Percentiles rank a stretch among this genome's conserved stretches.
Evolutionary conservation across 129 eudicot genomes (phyloP).

Genomic region (Flaveria brownii): DNA sequence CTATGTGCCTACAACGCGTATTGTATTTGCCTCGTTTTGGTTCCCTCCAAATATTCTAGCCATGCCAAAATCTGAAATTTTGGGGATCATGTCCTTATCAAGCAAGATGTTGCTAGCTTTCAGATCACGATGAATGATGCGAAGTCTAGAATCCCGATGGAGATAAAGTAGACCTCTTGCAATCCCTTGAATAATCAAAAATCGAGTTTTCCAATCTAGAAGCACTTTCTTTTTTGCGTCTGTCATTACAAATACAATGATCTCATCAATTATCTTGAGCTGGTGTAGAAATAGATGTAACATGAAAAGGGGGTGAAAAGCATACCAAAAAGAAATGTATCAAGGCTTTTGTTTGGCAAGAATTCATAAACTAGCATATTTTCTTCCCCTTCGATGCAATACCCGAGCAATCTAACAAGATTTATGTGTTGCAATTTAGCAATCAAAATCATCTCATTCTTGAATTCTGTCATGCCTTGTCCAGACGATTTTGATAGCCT

Average conservation of each 20-base stretch:
- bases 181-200: conserved; percentile 56
- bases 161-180: conserved; percentile 66
- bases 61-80: conserved; percentile 71
- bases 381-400: conserved; percentile 54
- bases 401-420: conserved; percentile 60
- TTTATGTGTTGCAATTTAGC: conserved; percentile 63
- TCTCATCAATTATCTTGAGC: conserved; percentile 4
- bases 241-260: conserved; percentile 23
- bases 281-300: neutral
- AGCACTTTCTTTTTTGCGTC: conserved; percentile 41
- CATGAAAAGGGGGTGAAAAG: neutral
- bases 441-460: conserved; percentile 52
- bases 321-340: conserved; percentile 58
- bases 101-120: conserved; percentile 67
- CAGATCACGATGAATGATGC: conserved; percentile 61
- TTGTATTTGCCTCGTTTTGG: conserved; percentile 44
- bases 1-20: conserved; percentile 52
- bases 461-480: conserved; percentile 58
- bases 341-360: conserved; percentile 56
- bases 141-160: conserved; percentile 70
- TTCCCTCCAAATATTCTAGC: conserved; percentile 48
- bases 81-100: conserved; percentile 65
- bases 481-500: conserved; percentile 53
- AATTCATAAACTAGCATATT: conserved; percentile 53
- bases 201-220: conserved; percentile 57